Conservation (phyloP, 176 grass and related monocot species). For the Elaeis guineensis region DNA sequence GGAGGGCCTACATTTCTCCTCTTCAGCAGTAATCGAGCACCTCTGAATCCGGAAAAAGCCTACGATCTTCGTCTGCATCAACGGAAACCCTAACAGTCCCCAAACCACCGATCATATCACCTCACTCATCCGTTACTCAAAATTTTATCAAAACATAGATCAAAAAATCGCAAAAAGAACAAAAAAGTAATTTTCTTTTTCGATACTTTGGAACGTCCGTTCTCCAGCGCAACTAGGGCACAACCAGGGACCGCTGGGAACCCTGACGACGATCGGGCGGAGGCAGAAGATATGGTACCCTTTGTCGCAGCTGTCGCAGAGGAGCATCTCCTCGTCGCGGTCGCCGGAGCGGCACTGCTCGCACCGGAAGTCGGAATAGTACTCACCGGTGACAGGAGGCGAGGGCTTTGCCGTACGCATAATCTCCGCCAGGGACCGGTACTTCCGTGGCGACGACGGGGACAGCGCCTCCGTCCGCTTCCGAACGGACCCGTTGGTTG, state of each 20-base stretch:
- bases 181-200: too few species aligned
- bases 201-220: slow-evolving; percentile 37
- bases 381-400: slow-evolving; percentile 1
- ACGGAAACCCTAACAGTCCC: slow-evolving; percentile 43
- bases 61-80: slow-evolving; percentile 81
- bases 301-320: slow-evolving; percentile 78
- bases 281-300: slow-evolving; percentile 74
- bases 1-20: slow-evolving; percentile 31
- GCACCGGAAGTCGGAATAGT: slow-evolving; percentile 39
- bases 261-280: slow-evolving; percentile 65
- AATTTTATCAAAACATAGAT: too few species aligned
- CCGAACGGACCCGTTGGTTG: slow-evolving; percentile 10
- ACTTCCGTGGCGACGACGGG: slow-evolving; percentile 38
- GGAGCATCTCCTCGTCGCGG: slow-evolving; percentile 58
- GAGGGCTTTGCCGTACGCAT: slow-evolving; percentile 40
- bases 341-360: slow-evolving; percentile 77
- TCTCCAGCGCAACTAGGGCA: slow-evolving; percentile 52
- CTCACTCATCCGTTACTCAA: neutral
- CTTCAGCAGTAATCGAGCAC: slow-evolving; percentile 1
- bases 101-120: slow-evolving; percentile 11
- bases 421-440: slow-evolving; percentile 56
- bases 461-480: slow-evolving; percentile 72
- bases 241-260: slow-evolving; percentile 62
- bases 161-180: too few species aligned
- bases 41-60: slow-evolving; percentile 92